phyloP scores from a whole-genome alignment of 768 basidiomycete genomes.

The Podaxis carcinomalis region DNA sequence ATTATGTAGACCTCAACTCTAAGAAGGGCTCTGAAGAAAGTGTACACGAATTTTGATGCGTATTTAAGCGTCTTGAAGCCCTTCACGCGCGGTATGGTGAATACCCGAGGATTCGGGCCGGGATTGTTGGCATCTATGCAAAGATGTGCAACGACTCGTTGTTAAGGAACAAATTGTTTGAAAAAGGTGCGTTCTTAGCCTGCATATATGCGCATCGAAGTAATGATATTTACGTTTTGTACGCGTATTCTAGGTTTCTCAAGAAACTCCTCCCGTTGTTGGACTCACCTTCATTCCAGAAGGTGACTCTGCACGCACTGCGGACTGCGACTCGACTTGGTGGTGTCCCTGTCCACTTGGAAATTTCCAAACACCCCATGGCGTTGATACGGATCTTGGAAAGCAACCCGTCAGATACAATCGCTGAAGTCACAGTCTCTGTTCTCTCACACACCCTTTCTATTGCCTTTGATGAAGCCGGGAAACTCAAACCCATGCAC shows the following conservation, averaged over 20 bases:
- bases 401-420: slow-evolving; percentile 46
- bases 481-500: slow-evolving; percentile 31
- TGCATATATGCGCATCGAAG: not conserved
- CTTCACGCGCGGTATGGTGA: slow-evolving; percentile 25
- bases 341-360: slow-evolving; percentile 41
- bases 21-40: not conserved
- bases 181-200: slow-evolving; percentile 37
- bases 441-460: slow-evolving; percentile 49
- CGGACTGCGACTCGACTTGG: slow-evolving; percentile 53
- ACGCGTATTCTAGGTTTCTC: slow-evolving; percentile 41
- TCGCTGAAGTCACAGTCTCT: slow-evolving; percentile 47
- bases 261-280: slow-evolving; percentile 54
- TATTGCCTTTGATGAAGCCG: slow-evolving; percentile 30
- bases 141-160: slow-evolving; percentile 44
- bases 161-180: slow-evolving; percentile 49
- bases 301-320: too few relatives aligned
- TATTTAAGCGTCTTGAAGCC: not conserved
- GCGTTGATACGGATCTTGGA: slow-evolving; percentile 41
- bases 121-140: slow-evolving; percentile 57
- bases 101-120: slow-evolving; percentile 48
- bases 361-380: slow-evolving; percentile 39
- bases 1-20: not conserved
- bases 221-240: not conserved
- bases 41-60: not conserved
- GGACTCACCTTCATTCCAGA: slow-evolving; percentile 15